Base-by-base conservation (phyloP, 805 yeast genomes). In the Ogataea neopini region DNA sequence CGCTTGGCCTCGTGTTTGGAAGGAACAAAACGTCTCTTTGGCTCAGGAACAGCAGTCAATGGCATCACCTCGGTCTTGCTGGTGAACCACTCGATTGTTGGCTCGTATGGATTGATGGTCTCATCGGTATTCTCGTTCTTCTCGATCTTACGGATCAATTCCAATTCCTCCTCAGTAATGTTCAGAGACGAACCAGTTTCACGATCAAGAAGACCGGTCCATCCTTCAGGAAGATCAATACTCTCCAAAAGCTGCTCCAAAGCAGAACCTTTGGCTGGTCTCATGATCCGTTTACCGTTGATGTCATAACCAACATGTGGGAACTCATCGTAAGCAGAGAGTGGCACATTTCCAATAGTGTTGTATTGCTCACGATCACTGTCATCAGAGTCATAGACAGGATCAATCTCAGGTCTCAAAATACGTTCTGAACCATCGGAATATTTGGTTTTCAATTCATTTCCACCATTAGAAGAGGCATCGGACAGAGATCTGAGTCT, bases 271-370 rank as follows among this genome's bases (percentile, higher is more conserved):
- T 88, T 86, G 8, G 98, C 99, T 10, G 99, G 99, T 67, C 99
- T 82, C 98, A 94, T 92, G 63, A 94, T 91, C 63, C 99, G 81
- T 66, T 91, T 92, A 61, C 99, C 99, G 65, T 94, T 94, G 60
- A 94, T 91, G 66, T 89, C 92, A 67, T 94, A 94, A 48, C 99
- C 98, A 50, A 94, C 82, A 64, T 94, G 99, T 1, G 99, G 99
- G 83, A 86, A 86, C 68, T 91, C 96, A 47, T 94, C 99, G 64
- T 94, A 94, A 1, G 96, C 96, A 15, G 92, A 80, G 17, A 94
- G 62, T 43, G 99, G 98, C 48, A 94, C 79, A 63, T 94, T 88
- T 42, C 99, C 99, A 57, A 94, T 88, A 3, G 97, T 89, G 69
- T 94, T 94, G 57, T 70, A 71, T 35, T 75, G 73, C 52, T 88